phyloP scores from a whole-genome alignment of 1,284 basidiomycete genomes.

The Naganishia sp. region DNA sequence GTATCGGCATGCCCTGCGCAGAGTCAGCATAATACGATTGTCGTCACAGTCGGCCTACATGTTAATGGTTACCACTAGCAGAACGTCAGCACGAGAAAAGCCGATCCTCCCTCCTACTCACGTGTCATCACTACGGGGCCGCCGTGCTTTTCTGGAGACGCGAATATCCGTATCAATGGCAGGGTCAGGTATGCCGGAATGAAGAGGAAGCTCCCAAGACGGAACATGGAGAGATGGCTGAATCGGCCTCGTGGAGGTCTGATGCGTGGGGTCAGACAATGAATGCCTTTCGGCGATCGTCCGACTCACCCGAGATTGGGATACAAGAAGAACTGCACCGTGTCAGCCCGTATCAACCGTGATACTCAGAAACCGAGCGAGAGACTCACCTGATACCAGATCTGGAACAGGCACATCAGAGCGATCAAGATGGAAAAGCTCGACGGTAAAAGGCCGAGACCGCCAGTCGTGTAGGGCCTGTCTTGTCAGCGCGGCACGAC shows the following conservation, averaged over 20 bases:
- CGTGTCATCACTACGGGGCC: constrained; percentile 52
- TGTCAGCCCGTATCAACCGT: not conserved
- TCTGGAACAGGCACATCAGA: constrained; percentile 54
- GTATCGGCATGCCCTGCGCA: constrained; percentile 50
- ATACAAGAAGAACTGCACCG: constrained; percentile 52
- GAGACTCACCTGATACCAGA: constrained; percentile 46
- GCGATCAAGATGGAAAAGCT: constrained; percentile 54
- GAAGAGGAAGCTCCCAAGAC: constrained; percentile 50
- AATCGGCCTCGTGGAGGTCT: constrained; percentile 53
- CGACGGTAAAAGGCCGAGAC: constrained; percentile 53
- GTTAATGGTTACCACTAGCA: constrained; percentile 43
- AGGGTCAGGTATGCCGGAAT: constrained; percentile 53
- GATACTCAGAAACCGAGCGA: not conserved
- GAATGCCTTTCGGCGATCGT: not conserved
- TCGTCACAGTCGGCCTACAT: constrained; percentile 11
- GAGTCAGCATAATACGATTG: not conserved
- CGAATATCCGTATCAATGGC: constrained; percentile 50
- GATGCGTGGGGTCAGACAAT: no score
- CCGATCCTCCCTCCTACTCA: constrained; percentile 34
- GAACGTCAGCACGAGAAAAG: not conserved
- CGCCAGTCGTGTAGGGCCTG: constrained; percentile 51
- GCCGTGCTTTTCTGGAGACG: constrained; percentile 47
- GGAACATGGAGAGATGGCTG: constrained; percentile 54
- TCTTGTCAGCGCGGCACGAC: not conserved
- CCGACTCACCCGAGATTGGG: constrained; percentile 45